Evolutionary conservation across 768 basidiomycete genomes (phyloP), one percentile per base, ranked within the genome.

Genomic region (Hirschioporus abietinus): DNA sequence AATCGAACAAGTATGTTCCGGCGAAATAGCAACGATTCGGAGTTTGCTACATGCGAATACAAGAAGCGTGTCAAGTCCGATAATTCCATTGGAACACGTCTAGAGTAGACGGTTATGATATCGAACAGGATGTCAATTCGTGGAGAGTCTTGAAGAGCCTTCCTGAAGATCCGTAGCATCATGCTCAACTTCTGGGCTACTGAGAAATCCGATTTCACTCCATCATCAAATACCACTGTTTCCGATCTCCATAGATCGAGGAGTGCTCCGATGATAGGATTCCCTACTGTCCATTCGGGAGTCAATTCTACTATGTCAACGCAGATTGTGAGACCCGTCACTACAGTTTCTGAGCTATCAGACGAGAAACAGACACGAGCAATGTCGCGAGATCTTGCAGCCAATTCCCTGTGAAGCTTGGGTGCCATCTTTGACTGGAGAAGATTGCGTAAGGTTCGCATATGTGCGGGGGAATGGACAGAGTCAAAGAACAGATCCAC

Each of bases 41-140:
- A 90, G 63, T 91, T 78, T 1, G 95, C 92, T 27, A 96, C 91
- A 71, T 94, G 91, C 15, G 83, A 80, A 72, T 95, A 96, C 3
- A 99, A 84, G 81, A 97, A 99, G 65, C 89, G 88, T 0, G 91
- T 88, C 20, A 92, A 81, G 58, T 81, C 84, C 34, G 93, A 85
- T 20, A 92, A 80, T 73, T 99, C 96, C 75, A 95, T 86, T 5
- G 92, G 88, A 10, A 92, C 83, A 67, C 88, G 85, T 69, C 90
- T 88, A 26, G 89, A 88, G 78, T 89, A 98, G 61, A 95, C 78
- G 12, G 88, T 86, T 62, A 93, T 87, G 42, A 97, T 80, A 66
- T 96, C 94, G 75, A 97, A 97, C 10, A 99, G 78, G 7, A 99
- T 79, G 71, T 96, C 93, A 61, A 97, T 85, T 60, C 93, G 90